Evolutionary conservation across 139 green algal genomes (phyloP).

Genomic region (Chlamydomonas eustigma): DNA sequence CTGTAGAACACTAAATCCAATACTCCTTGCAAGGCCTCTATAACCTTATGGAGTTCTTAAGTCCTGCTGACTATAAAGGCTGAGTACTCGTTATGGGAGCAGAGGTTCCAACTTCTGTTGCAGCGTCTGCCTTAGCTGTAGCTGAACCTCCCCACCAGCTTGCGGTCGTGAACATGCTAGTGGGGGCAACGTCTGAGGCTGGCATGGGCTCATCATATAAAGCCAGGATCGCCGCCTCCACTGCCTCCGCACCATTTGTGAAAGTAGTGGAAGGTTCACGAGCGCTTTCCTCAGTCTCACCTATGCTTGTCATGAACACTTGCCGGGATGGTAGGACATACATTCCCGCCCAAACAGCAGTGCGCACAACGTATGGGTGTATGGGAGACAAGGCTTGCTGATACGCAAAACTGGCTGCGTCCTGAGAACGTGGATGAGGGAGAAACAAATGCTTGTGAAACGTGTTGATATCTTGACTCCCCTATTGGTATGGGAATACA

Average conservation of each 20-base stretch:
- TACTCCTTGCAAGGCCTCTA: no score
- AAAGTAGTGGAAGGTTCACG: conserved; percentile 19
- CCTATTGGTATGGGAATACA: background rate
- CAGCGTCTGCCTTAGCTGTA: no score
- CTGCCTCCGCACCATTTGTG: background rate
- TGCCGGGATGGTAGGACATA: conserved; percentile 27
- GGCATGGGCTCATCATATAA: conserved; percentile 12
- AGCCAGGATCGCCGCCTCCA: background rate
- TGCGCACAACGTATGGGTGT: conserved; percentile 42
- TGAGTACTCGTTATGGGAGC: no score
- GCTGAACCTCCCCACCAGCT: background rate
- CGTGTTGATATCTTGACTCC: background rate
- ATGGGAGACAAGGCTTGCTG: conserved; percentile 33
- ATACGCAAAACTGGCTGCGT: conserved; percentile 16
- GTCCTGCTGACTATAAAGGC: no score
- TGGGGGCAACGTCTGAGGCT: conserved; percentile 1
- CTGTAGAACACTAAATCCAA: no score
- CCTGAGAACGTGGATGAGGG: conserved; percentile 1
- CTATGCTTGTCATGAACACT: conserved; percentile 37
- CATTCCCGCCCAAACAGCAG: conserved; percentile 45
- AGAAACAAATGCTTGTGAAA: no score
- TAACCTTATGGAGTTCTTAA: no score
- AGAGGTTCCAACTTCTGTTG: no score
- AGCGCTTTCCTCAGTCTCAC: conserved; percentile 26
- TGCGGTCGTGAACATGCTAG: background rate